These are phyloP conservation scores for Candida ovalis DNA, from an alignment of 805 yeast genomes.

Conservation along the genomic window DNA sequence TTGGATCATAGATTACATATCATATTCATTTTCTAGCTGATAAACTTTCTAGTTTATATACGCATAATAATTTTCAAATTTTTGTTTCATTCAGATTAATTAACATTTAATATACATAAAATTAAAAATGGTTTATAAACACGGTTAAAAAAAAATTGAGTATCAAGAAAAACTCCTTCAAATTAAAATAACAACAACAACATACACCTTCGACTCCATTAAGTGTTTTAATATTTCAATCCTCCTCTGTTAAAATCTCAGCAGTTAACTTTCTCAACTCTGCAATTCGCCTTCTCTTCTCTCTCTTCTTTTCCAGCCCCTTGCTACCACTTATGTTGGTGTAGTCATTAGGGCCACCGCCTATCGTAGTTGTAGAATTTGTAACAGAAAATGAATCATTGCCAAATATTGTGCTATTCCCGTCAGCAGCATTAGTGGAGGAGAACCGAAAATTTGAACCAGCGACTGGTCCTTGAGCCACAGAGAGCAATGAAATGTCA, in stretches of 20 bases:
- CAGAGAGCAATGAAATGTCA: conserved; percentile 12
- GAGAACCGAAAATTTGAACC: not conserved
- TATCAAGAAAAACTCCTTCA: not conserved
- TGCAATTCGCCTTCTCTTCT: conserved; percentile 14
- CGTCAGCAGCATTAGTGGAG: not conserved
- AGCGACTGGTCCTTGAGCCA: conserved; percentile 4
- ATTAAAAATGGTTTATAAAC: conserved; percentile 7
- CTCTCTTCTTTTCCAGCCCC: not conserved
- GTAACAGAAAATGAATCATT: not conserved
- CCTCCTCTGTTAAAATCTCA: conserved; percentile 17
- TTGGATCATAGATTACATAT: conserved; percentile 2
- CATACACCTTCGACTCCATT: too few relatives aligned
- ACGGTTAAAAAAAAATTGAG: not conserved
- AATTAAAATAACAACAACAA: too few relatives aligned
- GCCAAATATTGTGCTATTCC: not conserved
- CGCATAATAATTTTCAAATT: conserved; percentile 7
- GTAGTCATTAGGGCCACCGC: not conserved
- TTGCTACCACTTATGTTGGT: not conserved
- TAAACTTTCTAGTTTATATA: conserved; percentile 7
- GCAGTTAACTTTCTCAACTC: conserved; percentile 25
- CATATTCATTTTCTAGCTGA: not conserved
- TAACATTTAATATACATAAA: not conserved
- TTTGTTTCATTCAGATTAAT: too few relatives aligned
- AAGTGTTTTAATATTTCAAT: not conserved
- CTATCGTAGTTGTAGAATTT: not conserved